A percentile compares a stretch with the other conserved stretches of the same genome.
Evolutionary conservation across 163 green algal genomes (phyloP).

Genomic region (Smithsoniella earleae): DNA sequence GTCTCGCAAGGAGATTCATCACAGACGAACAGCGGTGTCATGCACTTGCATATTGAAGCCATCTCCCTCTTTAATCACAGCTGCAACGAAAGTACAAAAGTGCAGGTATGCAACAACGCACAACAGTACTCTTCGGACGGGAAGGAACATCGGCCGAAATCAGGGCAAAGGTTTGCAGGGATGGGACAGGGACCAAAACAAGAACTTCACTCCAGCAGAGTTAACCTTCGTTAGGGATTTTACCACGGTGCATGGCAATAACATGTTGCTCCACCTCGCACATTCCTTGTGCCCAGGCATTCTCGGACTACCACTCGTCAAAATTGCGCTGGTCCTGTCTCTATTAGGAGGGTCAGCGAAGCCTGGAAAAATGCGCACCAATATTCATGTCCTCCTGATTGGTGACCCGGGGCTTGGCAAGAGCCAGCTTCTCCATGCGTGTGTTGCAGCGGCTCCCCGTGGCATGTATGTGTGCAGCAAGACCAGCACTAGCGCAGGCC

Average conservation of each 20-base stretch:
- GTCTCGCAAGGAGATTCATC: constrained; percentile 31
- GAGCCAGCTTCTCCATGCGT: constrained; percentile 76
- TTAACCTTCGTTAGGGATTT: constrained; percentile 7
- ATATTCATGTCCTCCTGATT: constrained; percentile 56
- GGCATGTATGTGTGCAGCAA: constrained; percentile 87
- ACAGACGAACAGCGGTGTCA: neutral
- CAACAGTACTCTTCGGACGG: neutral
- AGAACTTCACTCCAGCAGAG: neutral
- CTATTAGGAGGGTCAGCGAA: constrained; percentile 64
- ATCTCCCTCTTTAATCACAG: constrained; percentile 15
- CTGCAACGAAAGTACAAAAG: neutral
- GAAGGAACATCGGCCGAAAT: neutral
- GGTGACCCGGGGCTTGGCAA: constrained; percentile 91
- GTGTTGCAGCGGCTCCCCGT: constrained; percentile 54
- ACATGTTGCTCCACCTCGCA: constrained; percentile 53
- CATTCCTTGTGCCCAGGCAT: constrained; percentile 81
- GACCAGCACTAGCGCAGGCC: constrained; percentile 62
- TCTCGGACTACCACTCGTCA: constrained; percentile 83
- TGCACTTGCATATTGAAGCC: constrained; percentile 29
- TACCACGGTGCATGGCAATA: constrained; percentile 29
- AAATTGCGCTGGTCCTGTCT: constrained; percentile 73
- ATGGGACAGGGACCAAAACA: constrained; percentile 57
- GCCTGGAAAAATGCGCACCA: constrained; percentile 39
- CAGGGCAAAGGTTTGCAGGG: constrained; percentile 36
- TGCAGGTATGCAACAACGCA: neutral